A percentile compares a stretch with the other conserved stretches of the same genome.
Evolutionary conservation across 169 alveolate genomes (phyloP).

Genomic region (Cryptosporidium andersoni): DNA sequence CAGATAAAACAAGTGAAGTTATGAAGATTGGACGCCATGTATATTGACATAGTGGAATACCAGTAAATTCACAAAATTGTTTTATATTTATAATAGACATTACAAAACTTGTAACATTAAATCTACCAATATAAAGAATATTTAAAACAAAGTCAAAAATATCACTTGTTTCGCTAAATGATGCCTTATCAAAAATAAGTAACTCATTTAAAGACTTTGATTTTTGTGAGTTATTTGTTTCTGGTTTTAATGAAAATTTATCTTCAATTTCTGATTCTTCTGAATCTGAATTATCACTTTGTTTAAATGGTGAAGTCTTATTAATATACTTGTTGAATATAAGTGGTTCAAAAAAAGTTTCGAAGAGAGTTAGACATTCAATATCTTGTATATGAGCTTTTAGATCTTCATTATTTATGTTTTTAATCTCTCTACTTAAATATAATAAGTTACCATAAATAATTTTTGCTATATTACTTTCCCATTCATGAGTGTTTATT

Average conservation of each 20-base stretch:
- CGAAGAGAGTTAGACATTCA: conserved; percentile 9
- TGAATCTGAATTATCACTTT: neutral
- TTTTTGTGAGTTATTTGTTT: neutral
- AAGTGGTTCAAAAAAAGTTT: conserved; percentile 55
- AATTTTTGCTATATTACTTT: conserved; percentile 39
- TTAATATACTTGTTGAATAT: conserved; percentile 33
- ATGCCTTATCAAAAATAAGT: conserved; percentile 45
- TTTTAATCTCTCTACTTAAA: conserved; percentile 19
- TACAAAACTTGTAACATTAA: conserved; percentile 56
- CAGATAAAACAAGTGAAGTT: conserved; percentile 37
- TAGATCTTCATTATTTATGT: conserved; percentile 30
- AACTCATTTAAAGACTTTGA: neutral
- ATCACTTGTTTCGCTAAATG: conserved; percentile 15
- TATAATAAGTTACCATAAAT: conserved; percentile 49
- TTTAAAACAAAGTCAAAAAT: conserved; percentile 59
- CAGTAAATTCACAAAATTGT: neutral
- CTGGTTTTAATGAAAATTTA: conserved; percentile 9
- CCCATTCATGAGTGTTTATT: conserved; percentile 66
- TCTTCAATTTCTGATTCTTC: neutral
- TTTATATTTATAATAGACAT: conserved; percentile 29
- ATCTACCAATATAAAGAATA: conserved; percentile 39
- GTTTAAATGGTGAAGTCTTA: neutral
- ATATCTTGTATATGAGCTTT: neutral
- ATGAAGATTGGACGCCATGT: conserved; percentile 65
- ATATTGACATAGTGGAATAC: conserved; percentile 48